Evolutionary conservation across 306 rosid species (phyloP).

Genomic region (Sesbania bispinosa): DNA sequence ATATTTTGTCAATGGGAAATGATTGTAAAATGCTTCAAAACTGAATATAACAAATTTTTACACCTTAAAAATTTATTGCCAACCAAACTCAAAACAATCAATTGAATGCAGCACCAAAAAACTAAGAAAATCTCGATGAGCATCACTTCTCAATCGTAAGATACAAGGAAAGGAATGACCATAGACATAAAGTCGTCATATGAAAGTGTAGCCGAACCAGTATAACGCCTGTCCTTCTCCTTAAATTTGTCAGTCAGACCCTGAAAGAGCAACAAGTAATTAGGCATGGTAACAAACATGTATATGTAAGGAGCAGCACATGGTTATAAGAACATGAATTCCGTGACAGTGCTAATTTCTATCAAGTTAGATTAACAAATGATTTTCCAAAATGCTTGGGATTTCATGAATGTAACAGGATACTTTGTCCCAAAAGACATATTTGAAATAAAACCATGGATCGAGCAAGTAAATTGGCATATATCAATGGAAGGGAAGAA

Average conservation of each 20-base stretch:
- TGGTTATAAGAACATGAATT: neutral
- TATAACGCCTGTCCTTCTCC: conserved; percentile 63
- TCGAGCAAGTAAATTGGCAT: neutral
- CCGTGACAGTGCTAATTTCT: neutral
- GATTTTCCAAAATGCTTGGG: neutral
- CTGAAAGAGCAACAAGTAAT: conserved; percentile 46
- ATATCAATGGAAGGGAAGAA: neutral
- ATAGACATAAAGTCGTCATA: conserved; percentile 71
- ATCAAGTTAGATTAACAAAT: neutral
- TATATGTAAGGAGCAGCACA: neutral
- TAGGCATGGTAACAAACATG: neutral
- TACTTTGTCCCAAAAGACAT: too few species aligned
- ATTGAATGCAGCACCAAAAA: conserved; percentile 30
- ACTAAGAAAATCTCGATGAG: neutral
- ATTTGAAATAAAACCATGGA: conserved; percentile 12
- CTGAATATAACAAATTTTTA: neutral
- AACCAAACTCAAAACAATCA: conserved; percentile 29
- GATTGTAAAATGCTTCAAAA: neutral
- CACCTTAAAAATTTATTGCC: conserved; percentile 9
- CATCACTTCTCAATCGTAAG: conserved; percentile 49
- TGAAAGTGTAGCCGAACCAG: conserved; percentile 64
- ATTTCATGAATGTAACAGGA: too few species aligned
- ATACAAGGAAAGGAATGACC: conserved; percentile 80
- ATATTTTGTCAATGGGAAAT: neutral
- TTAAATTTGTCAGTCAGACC: conserved; percentile 88